phyloP scores from a whole-genome alignment of 768 basidiomycete genomes.

The Mycena albidolilacea region DNA sequence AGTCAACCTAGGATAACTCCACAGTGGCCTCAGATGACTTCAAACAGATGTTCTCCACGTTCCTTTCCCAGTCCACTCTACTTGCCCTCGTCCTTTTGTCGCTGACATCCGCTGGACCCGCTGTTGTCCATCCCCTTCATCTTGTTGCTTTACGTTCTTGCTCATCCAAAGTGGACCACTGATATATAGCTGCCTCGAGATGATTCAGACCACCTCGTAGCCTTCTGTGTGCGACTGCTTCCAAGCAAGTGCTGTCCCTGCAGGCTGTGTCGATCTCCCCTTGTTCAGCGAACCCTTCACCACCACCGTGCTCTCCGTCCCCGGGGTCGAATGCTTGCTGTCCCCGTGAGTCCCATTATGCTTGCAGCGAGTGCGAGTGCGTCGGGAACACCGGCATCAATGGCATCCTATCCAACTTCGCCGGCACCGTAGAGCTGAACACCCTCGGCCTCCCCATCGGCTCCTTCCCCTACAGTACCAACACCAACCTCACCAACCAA shows the following conservation, averaged over 20 bases:
- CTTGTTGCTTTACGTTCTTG: too few species aligned
- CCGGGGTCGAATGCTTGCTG: slow-evolving; percentile 28
- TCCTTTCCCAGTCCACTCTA: slow-evolving; percentile 8
- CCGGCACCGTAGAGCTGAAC: slow-evolving; percentile 28
- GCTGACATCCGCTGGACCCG: slow-evolving; percentile 14
- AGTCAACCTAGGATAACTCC: too few species aligned
- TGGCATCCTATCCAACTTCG: not conserved
- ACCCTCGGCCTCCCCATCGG: slow-evolving; percentile 28
- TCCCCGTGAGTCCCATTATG: slow-evolving; percentile 5
- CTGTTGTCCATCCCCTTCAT: not conserved
- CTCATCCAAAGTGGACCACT: not conserved
- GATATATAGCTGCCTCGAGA: slow-evolving; percentile 31
- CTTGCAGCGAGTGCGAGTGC: slow-evolving; percentile 20
- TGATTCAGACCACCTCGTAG: slow-evolving; percentile 3
- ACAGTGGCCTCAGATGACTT: too few species aligned
- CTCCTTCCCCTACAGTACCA: too few species aligned
- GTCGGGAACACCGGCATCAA: not conserved
- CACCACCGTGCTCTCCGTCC: slow-evolving; percentile 15
- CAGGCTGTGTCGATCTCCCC: slow-evolving; percentile 32
- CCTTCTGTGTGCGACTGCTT: slow-evolving; percentile 31
- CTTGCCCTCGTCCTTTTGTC: slow-evolving; percentile 22
- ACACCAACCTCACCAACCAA: too few species aligned
- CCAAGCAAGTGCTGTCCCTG: slow-evolving; percentile 22
- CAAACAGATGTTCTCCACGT: not conserved
- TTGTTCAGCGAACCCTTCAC: slow-evolving; percentile 23